Evolutionary conservation across 768 basidiomycete species (phyloP), one percentile per base, ranked within the genome.

Genomic region (Cystofilobasidium capitatum): DNA sequence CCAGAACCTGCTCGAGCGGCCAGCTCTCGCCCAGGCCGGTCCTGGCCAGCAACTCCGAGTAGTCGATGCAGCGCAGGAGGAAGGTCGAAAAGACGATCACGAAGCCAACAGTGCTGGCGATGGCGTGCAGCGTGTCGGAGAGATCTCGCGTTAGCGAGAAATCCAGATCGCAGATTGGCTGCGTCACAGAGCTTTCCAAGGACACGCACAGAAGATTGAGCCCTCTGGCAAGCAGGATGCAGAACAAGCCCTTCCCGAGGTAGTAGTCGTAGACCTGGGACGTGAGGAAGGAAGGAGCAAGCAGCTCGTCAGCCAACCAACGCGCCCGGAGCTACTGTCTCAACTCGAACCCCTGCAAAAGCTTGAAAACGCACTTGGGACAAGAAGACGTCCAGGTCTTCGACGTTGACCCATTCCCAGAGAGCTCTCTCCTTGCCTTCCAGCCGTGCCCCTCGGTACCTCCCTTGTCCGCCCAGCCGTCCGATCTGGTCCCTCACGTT

Each of bases 391-490:
- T 99, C 96, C 44, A 99, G 82, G 75, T 99, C 97, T 75, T 91
- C 91, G 16, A 98, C 91, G 75, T 99, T 99, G 68, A 97, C 91
- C 96, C 96, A 99, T 66, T 89, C 88, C 96, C 96, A 99, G 58
- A 98, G 77, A 0, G 96, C 96, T 67, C 85, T 86, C 76, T 99
- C 92, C 64, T 76, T 73, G 22, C 75, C 76, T 31, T 73, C 73
- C 69, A 79, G 66, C 8, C 74, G 31, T 20, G 14, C 36, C 33
- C 64, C n/a, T 58, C 39, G 39, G 14, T 24, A 14, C 35, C 55
- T 13, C 14, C 29, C 62, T 40, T 42, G 40, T 42, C 40, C 40
- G n/a, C 40, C 20, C 40, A 42, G 40, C 40, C 40, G 10, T 42
- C 40, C 40, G 40, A n/a, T n/a, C n/a, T n/a, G n/a, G n/a, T n/a